A percentile compares a stretch with the other conserved stretches of the same genome.
phyloP scores from a whole-genome alignment of 108 stramenopile genomes.

The Cyclostephanos invisitatus region DNA sequence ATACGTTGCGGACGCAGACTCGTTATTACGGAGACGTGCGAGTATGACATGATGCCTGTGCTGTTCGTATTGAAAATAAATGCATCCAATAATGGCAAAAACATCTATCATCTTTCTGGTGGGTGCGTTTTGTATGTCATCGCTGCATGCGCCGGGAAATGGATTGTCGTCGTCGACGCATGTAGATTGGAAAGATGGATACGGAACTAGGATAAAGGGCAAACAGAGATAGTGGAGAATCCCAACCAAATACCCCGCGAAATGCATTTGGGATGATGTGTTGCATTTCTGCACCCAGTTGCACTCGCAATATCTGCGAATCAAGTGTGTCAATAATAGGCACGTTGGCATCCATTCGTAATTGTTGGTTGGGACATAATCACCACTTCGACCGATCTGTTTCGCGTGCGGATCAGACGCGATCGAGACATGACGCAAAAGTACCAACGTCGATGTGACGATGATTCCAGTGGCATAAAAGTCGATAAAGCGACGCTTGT shows the following conservation, averaged over 20 bases:
- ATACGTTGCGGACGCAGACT: slow-evolving; percentile 6
- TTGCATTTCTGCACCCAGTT: slow-evolving; percentile 56
- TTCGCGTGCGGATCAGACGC: slow-evolving; percentile 30
- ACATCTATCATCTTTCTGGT: neutral
- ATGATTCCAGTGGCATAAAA: slow-evolving; percentile 58
- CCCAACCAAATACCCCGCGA: slow-evolving; percentile 72
- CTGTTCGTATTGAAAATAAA: slow-evolving; percentile 69
- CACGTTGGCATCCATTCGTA: slow-evolving; percentile 4
- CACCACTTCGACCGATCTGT: neutral
- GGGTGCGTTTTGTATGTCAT: slow-evolving; percentile 1
- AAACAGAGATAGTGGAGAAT: slow-evolving; percentile 64
- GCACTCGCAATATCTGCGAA: slow-evolving; percentile 62
- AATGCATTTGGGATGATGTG: slow-evolving; percentile 58
- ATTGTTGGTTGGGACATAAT: neutral
- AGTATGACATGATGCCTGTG: slow-evolving; percentile 64
- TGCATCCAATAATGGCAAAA: slow-evolving; percentile 27
- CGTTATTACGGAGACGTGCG: slow-evolving; percentile 42
- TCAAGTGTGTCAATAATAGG: slow-evolving; percentile 28
- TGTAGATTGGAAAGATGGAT: neutral
- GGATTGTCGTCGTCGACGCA: slow-evolving; percentile 6
- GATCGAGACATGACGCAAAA: neutral
- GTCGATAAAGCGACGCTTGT: slow-evolving; percentile 48
- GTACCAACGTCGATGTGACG: slow-evolving; percentile 17
- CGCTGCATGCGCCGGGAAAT: neutral
- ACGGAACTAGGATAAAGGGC: slow-evolving; percentile 60